Evolutionary conservation across 352 stramenopile species (phyloP), one percentile per base, ranked within the genome.

Genomic region (Achlya hypogyna): DNA sequence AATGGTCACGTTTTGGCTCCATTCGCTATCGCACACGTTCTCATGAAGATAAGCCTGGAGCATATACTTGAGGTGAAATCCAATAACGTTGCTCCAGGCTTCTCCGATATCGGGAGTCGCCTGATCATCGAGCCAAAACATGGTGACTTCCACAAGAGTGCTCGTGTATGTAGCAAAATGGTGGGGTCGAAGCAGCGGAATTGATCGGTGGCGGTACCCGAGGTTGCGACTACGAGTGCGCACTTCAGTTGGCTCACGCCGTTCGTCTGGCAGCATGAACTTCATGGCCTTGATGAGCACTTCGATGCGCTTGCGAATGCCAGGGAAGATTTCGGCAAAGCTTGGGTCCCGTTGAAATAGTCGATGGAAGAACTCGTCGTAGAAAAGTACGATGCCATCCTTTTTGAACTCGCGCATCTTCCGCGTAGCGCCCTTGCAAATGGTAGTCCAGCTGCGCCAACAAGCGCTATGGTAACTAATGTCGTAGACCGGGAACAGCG

Each of bases 241-340:
- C 0, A 58, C 32, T 4, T 27, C 12, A 14, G 1, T 25, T 5
- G n/a, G 22, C 5, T 10, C 4, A 0, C 8, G 16, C 14, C 32
- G 22, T 27, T 52, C 38, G 29, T 67, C 60, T 22, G 29, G 29
- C 12, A 67, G 31, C 10, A 67, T 25, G 23, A 67, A 67, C 34
- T 67, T 67, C 40, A 67, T 59, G 12, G 60, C 60, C 22, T 67
- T 67, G 51, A 67, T 67, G 31, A 67, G 51, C 42, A 67, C 60
- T 31, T 67, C 60, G 23, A 67, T 67, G 45, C 60, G 60, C 60
- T 67, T 67, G 4, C 60, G 60, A 23, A 67, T 67, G 29, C 60
- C 60, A 10, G 60, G 60, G 29, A 58, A 67, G 60, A 67, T 43
- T 2, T 60, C 51, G 51, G 51, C 45, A 34, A 67, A 67, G 29